phyloP scores from a whole-genome alignment of 371 early-diverging fungal genomes.

The Mucor mucedo region DNA sequence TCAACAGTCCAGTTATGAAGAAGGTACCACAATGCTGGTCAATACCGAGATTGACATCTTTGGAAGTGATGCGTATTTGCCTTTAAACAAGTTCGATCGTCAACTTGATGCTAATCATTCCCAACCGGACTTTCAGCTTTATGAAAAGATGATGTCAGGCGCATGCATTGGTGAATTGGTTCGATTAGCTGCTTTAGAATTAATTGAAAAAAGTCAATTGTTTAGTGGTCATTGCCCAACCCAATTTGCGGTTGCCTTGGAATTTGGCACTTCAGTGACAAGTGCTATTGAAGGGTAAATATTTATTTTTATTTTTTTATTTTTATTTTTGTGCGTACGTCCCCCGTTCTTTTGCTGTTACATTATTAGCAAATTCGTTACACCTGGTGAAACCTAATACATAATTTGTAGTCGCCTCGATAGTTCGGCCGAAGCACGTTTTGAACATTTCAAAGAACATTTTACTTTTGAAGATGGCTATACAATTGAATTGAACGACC shows the following conservation, averaged over 20 bases:
- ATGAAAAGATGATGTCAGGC: constrained; percentile 85
- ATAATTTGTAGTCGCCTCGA: constrained; percentile 14
- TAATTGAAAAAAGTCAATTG: constrained; percentile 51
- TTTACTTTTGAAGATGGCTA: constrained; percentile 23
- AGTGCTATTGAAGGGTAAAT: constrained; percentile 46
- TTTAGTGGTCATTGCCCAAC: constrained; percentile 63
- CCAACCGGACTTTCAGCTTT: constrained; percentile 66
- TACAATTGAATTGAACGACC: constrained; percentile 14
- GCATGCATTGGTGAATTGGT: constrained; percentile 82
- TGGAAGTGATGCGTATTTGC: constrained; percentile 67
- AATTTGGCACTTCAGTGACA: constrained; percentile 87
- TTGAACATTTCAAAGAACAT: constrained; percentile 21
- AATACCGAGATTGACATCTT: constrained; percentile 75
- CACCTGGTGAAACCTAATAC: constrained; percentile 10
- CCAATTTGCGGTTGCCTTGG: constrained; percentile 71
- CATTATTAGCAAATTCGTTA: background rate
- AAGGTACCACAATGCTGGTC: constrained; percentile 68
- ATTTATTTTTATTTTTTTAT: background rate
- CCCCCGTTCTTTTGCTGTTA: constrained; percentile 5
- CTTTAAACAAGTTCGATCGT: constrained; percentile 69
- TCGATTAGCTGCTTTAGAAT: constrained; percentile 68
- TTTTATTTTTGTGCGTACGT: background rate
- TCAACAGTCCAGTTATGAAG: constrained; percentile 39
- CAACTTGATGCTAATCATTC: constrained; percentile 62
- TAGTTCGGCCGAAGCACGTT: constrained; percentile 10